phyloP scores from a whole-genome alignment of 139 green algal genomes.

The Micromonas pusilla region DNA sequence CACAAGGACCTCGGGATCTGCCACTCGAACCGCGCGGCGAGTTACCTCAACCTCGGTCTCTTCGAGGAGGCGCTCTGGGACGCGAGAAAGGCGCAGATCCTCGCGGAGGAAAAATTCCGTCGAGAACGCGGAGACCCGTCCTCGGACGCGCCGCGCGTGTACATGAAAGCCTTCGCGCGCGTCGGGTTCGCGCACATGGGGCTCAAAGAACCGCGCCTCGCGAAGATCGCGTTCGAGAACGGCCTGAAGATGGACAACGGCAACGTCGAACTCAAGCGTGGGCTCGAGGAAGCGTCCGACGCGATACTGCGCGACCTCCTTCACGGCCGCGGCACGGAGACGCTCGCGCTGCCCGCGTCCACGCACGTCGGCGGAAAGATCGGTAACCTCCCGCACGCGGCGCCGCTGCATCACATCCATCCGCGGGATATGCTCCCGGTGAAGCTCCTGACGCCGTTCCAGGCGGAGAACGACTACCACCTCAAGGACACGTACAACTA shows the following conservation, averaged over 20 bases:
- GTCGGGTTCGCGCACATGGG: constrained; percentile 55
- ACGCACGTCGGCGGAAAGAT: constrained; percentile 45
- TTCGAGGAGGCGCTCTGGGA: constrained; percentile 40
- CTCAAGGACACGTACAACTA: constrained; percentile 83
- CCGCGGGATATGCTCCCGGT: constrained; percentile 54
- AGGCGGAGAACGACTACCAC: constrained; percentile 71
- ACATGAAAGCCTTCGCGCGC: constrained; percentile 48
- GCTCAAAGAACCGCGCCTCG: constrained; percentile 31
- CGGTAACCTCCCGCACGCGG: constrained; percentile 36
- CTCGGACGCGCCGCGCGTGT: constrained; percentile 24
- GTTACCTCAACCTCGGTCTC: constrained; percentile 48
- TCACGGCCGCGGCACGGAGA: neutral
- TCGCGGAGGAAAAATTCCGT: constrained; percentile 15
- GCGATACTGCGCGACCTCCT: constrained; percentile 51
- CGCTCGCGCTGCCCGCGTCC: constrained; percentile 30
- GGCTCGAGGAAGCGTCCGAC: constrained; percentile 46
- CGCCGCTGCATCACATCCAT: constrained; percentile 50
- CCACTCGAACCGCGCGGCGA: constrained; percentile 48
- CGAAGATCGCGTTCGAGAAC: constrained; percentile 27
- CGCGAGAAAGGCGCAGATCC: constrained; percentile 12
- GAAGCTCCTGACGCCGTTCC: constrained; percentile 58
- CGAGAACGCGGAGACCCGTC: constrained; percentile 1
- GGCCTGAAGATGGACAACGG: constrained; percentile 46
- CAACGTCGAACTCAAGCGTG: constrained; percentile 45
- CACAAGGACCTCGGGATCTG: constrained; percentile 56